phyloP scores from a whole-genome alignment of 2,329 filamentous ascomycete genomes.

The Chaetomiaceae sp. region DNA sequence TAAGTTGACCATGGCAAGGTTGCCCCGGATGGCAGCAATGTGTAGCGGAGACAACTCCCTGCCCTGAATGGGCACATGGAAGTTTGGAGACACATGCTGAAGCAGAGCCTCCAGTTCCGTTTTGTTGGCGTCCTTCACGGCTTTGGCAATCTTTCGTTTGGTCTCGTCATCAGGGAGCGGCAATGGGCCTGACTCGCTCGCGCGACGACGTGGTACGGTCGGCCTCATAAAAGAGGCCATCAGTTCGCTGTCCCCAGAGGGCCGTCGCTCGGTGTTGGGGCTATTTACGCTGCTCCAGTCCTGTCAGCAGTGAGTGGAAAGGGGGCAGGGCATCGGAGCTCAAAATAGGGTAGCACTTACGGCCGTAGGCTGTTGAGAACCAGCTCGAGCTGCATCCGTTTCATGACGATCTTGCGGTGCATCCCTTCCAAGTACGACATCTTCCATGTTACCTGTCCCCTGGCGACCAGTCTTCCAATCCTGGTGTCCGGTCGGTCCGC shows the following conservation, averaged over 20 bases:
- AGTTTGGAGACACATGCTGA: conserved; percentile 3
- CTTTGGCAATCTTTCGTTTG: background rate
- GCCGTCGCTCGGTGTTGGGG: background rate
- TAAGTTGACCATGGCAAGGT: conserved; percentile 6
- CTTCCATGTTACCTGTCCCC: conserved; percentile 2
- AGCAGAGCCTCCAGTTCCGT: background rate
- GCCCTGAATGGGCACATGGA: background rate
- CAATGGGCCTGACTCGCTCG: background rate
- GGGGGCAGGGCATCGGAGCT: too few species aligned
- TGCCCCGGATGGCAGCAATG: conserved; percentile 4
- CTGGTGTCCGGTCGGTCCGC: background rate
- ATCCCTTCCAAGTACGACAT: conserved; percentile 7
- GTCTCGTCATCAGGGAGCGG: background rate
- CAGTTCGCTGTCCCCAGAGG: background rate
- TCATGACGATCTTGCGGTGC: conserved; percentile 5
- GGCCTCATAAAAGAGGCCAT: background rate
- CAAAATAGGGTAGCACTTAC: background rate
- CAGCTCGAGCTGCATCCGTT: conserved; percentile 1
- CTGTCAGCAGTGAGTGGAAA: too few species aligned
- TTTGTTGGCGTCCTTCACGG: background rate
- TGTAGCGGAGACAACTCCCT: conserved; percentile 6
- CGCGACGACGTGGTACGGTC: background rate
- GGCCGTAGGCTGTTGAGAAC: background rate
- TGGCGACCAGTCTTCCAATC: background rate
- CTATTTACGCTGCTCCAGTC: too few species aligned